phyloP scores from a whole-genome alignment of 1,139 yeast species.

The Saccharomyces hybrid region DNA sequence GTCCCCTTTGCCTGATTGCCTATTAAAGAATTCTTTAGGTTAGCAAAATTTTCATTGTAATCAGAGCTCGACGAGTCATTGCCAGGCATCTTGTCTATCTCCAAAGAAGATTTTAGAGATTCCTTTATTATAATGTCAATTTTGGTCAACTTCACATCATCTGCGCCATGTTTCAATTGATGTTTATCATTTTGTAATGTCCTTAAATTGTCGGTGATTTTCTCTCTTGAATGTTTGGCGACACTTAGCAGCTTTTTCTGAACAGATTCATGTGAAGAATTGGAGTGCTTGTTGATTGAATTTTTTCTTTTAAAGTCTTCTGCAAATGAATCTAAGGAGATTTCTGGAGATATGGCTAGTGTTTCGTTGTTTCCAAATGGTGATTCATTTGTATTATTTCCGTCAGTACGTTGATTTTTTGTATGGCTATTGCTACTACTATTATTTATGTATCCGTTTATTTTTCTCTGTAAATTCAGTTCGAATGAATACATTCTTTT shows the following conservation, averaged over 20 bases:
- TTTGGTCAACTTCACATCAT: constrained; percentile 3
- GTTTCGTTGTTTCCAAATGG: neutral
- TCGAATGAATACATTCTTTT: constrained; percentile 42
- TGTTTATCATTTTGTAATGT: neutral
- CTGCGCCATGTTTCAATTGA: neutral
- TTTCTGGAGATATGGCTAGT: neutral
- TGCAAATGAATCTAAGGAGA: neutral
- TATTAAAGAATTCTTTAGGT: neutral
- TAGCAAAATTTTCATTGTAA: neutral
- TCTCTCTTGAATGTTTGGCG: neutral
- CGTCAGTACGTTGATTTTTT: neutral
- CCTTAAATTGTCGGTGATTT: neutral
- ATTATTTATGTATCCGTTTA: neutral
- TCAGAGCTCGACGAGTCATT: constrained; percentile 2
- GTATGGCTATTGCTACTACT: neutral
- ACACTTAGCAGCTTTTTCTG: neutral
- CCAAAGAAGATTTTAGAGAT: constrained; percentile 22
- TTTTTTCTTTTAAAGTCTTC: neutral
- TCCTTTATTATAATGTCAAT: constrained; percentile 21
- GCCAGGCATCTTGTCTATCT: constrained; percentile 18
- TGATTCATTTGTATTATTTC: neutral
- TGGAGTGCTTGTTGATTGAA: neutral
- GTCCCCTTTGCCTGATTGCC: neutral
- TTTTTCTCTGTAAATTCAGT: constrained; percentile 2
- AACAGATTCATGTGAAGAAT: neutral